Evolutionary conservation across 1,284 basidiomycete genomes (phyloP).

Genomic region (Agroathelia rolfsii): DNA sequence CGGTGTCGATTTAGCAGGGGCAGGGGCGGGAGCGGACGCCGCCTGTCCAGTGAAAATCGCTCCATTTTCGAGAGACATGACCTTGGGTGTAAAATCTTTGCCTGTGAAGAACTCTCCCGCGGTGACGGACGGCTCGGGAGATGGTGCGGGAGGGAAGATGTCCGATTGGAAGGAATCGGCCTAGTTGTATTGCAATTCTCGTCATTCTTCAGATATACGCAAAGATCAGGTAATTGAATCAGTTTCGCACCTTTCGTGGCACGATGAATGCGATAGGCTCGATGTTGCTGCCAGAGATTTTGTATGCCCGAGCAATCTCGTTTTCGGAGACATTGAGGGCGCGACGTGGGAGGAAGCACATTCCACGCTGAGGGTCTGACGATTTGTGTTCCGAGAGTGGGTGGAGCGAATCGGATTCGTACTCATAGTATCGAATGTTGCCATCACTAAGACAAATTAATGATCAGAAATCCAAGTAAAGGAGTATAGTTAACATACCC

Average conservation of each 20-base stretch:
- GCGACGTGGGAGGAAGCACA: conserved; percentile 91
- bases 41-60: conserved; percentile 28
- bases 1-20: conserved; percentile 21
- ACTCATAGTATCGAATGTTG: conserved; percentile 94
- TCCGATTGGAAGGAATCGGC: conserved; percentile 86
- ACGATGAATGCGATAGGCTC: conserved; percentile 93
- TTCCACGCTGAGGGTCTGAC: conserved; percentile 87
- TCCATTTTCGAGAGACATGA: conserved; percentile 56
- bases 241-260: conserved; percentile 77
- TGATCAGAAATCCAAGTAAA: conserved; percentile 15
- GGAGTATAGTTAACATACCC: conserved; percentile 34
- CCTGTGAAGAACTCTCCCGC: conserved; percentile 85
- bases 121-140: conserved; percentile 69
- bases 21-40: conserved; percentile 19
- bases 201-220: too few relatives aligned
- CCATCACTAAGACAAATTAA: conserved; percentile 53
- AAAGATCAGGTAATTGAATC: background rate
- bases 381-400: conserved; percentile 85
- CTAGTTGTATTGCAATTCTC: conserved; percentile 24
- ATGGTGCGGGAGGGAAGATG: conserved; percentile 89
- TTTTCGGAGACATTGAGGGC: conserved; percentile 83
- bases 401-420: conserved; percentile 78
- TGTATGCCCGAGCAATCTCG: conserved; percentile 94
- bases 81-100: conserved; percentile 65
- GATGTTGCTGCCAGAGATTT: conserved; percentile 66